These are phyloP conservation scores for Paecilomyces fulvus DNA, from an alignment of 2,329 filamentous ascomycete genomes.

Conservation along the genomic window DNA sequence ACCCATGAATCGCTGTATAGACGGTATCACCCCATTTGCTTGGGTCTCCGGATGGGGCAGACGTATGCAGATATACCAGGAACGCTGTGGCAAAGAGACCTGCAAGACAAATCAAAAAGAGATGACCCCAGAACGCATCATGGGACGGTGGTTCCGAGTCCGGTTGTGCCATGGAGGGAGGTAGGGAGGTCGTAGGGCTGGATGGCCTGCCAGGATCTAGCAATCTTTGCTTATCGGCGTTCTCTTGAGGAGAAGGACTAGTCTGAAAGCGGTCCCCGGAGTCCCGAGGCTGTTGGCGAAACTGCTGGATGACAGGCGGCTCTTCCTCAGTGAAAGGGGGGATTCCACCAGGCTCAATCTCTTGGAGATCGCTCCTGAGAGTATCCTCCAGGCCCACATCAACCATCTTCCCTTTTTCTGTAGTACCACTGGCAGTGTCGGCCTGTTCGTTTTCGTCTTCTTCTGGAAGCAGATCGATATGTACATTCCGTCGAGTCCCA, in stretches of 20 bases:
- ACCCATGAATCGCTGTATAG: constrained; percentile 78
- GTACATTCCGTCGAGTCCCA: constrained; percentile 27
- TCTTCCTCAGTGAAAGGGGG: constrained; percentile 38
- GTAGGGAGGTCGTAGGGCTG: constrained; percentile 45
- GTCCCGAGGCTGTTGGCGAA: constrained; percentile 38
- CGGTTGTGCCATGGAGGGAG: constrained; percentile 48
- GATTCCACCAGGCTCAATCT: constrained; percentile 34
- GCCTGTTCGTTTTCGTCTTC: constrained; percentile 27
- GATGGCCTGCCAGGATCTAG: constrained; percentile 37
- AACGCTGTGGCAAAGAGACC: constrained; percentile 82
- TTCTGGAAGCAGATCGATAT: constrained; percentile 25
- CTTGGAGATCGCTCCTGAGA: constrained; percentile 37
- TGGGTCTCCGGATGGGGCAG: constrained; percentile 56
- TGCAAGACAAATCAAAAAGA: constrained; percentile 78
- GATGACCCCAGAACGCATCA: constrained; percentile 83
- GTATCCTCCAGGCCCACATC: constrained; percentile 75
- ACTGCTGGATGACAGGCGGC: constrained; percentile 47
- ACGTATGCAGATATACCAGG: constrained; percentile 82
- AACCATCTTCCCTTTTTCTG: constrained; percentile 62
- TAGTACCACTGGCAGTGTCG: constrained; percentile 29
- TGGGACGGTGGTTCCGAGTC: constrained; percentile 67
- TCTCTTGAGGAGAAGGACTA: constrained; percentile 39
- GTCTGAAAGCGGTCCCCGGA: constrained; percentile 27
- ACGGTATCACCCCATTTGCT: constrained; percentile 79
- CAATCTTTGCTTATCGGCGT: constrained; percentile 44